Conservation (phyloP, 1,284 basidiomycete genomes). For the Sporisorium scitamineum region DNA sequence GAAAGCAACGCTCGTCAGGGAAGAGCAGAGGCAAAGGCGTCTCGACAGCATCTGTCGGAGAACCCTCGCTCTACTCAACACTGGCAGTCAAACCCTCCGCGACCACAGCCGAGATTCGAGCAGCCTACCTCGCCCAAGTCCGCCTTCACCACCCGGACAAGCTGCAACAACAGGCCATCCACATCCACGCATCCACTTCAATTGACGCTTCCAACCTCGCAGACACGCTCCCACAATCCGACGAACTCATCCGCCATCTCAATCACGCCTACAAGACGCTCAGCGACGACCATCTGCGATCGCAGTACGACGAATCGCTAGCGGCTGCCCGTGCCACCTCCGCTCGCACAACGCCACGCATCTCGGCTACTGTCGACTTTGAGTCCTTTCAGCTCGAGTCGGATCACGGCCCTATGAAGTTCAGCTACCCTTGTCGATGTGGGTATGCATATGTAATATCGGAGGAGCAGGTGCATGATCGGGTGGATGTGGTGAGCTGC, state of each 20-base stretch:
- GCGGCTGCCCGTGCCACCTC: conserved; percentile 12
- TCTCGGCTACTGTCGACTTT: conserved; percentile 35
- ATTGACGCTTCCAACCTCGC: conserved; percentile 9
- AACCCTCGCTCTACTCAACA: conserved; percentile 16
- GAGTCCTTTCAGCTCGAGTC: conserved; percentile 34
- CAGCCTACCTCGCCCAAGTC: conserved; percentile 45
- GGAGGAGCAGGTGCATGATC: conserved; percentile 27
- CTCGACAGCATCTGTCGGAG: not conserved
- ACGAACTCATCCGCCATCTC: conserved; percentile 33
- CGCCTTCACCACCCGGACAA: conserved; percentile 48
- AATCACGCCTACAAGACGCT: conserved; percentile 44
- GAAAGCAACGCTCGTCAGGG: not conserved
- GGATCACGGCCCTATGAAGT: conserved; percentile 2
- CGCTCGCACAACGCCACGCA: conserved; percentile 12
- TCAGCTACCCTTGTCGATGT: conserved; percentile 38
- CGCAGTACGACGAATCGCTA: conserved; percentile 30
- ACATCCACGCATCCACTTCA: not conserved
- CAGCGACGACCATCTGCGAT: conserved; percentile 23
- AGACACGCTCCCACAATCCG: conserved; percentile 14
- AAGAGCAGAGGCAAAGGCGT: not conserved
- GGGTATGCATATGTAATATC: conserved; percentile 26
- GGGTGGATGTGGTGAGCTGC: conserved; percentile 34
- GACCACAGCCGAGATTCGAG: conserved; percentile 27
- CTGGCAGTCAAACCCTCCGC: conserved; percentile 34
- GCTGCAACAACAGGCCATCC: conserved; percentile 34